Evolutionary conservation across 2,329 filamentous ascomycete genomes (phyloP).

Genomic region (Zasmidium citrigriseum): DNA sequence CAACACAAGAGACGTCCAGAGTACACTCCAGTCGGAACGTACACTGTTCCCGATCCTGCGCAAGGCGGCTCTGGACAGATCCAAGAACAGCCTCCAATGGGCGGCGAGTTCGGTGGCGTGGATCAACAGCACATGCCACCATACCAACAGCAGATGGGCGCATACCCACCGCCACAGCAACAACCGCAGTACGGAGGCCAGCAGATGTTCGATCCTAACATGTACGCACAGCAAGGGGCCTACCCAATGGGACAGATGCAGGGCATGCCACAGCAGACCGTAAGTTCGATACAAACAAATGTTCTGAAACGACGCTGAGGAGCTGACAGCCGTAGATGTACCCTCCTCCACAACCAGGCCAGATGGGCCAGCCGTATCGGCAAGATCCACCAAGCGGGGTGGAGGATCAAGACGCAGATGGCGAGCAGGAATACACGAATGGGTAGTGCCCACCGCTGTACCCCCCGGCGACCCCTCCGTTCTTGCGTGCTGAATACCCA

Average conservation of each 20-base stretch:
- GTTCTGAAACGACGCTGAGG: conserved; percentile 14
- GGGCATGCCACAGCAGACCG: conserved; percentile 32
- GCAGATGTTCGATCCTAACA: conserved; percentile 76
- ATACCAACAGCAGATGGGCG: conserved; percentile 75
- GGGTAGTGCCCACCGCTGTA: conserved; percentile 17
- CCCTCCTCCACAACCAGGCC: conserved; percentile 17
- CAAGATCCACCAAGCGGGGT: conserved; percentile 39
- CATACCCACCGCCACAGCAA: conserved; percentile 83
- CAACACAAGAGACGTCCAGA: conserved; percentile 70
- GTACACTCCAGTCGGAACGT: conserved; percentile 41
- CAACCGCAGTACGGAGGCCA: conserved; percentile 76
- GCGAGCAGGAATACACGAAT: conserved; percentile 43
- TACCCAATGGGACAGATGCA: conserved; percentile 34
- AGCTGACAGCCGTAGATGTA: conserved; percentile 28
- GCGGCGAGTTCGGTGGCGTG: conserved; percentile 35
- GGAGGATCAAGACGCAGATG: conserved; percentile 46
- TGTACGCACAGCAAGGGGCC: conserved; percentile 59
- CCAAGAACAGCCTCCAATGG: conserved; percentile 32
- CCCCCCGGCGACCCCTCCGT: background rate
- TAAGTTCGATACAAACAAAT: conserved; percentile 15
- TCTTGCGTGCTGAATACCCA: background rate
- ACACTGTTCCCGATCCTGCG: conserved; percentile 55
- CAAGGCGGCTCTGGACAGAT: conserved; percentile 42
- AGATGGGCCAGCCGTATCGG: conserved; percentile 46
- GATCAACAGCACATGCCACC: conserved; percentile 39